Base-by-base conservation (phyloP, 352 stramenopile genomes). In the Globisporangium alternatum region DNA sequence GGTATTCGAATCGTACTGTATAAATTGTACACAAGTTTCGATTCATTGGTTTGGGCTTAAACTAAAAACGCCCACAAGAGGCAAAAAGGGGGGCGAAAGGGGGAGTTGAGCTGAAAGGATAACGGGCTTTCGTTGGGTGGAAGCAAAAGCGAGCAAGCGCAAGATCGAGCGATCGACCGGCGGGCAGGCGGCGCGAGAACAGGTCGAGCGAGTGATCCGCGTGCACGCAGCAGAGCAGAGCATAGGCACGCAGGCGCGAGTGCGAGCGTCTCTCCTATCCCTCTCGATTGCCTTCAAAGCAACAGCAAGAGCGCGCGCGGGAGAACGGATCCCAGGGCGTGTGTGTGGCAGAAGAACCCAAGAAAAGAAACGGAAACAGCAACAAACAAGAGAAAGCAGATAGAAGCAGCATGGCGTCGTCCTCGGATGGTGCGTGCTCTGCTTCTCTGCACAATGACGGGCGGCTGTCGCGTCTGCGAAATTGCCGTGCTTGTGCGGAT, bases 341-440 rank as follows among this genome's bases (percentile, higher is more conserved):
- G 5, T 39, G 39, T 3, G 56, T 30, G 43, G 67, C 35, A 31
- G 54, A n/a, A 51, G 33, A 59, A 30, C 39, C 41, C 21, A 15
- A 55, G 33, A 67, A 56, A 28, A 62, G 15, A 35, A 54, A 60
- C 30, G 15, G 35, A 45, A 57, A 25, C 37, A 55, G 21, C 15
- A 60, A 44, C 44, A 56, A 15, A 55, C 35, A 66, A 15, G 25
- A 37, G 17, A 33, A 45, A 39, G 19, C 17, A 52, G 19, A 41
- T 22, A 19, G 48, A 35, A 62, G 56, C 13, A 64, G 15, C 30
- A 68, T 68, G 63, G 63, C 33, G 37, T 64, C 63, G 48, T 68
- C 61, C 19, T 62, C 59, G 12, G 65, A 70, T 62, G 65, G 65
- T 70, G 44, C 41, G 22, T 25, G 25, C 31, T 31, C 10, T 33